Evolutionary conservation across 2,329 filamentous ascomycete genomes (phyloP), one percentile per base, ranked within the genome.

Genomic region (Fusarium pininemorale): DNA sequence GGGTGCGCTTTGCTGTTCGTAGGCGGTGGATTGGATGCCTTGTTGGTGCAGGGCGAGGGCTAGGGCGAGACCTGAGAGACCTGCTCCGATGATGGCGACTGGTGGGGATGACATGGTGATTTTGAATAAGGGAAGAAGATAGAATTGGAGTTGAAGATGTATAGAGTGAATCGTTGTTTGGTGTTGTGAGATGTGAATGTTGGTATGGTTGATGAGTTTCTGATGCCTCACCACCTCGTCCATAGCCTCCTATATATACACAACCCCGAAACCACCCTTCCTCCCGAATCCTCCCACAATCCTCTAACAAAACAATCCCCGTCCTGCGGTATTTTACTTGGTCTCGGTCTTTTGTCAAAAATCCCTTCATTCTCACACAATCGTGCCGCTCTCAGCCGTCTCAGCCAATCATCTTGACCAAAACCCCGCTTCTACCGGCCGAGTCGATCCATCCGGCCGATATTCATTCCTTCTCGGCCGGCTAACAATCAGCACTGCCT

Each of bases 41-140:
- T 87, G 82, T 37, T 85, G 81, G 64, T 90, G 84, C 0, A 92
- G 82, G 5, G 87, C 83, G 0, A 92, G 82, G 1, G 88, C 88
- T 0, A 91, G 83, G 2, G 85, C 83, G 12, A 91, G 85, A 44
- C 89, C 89, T 3, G 81, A 79, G 37, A 82, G 85, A 56, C 85
- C 81, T 1, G 80, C 81, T 54, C 81, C 80, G 26, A 82, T 79
- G 55, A 82, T 81, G 63, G 80, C 80, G 7, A 81, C 44, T 26
- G 72, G 69, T 1, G 66, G 53, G 4, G 68, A 24, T 13, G 71
- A 41, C 75, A 77, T 77, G 2, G 63, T 47, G 24, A 3, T 16
- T 0, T 5, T 22, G 20, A 15, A 3, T 35, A 16, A 11, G 6
- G 10, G 6, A 8, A 9, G 4, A 1, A 15, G 1, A 6, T 3